Evolutionary conservation across 495 filamentous ascomycete genomes (phyloP), one percentile per base, ranked within the genome.

Genomic region (Bacidia gigantensis): DNA sequence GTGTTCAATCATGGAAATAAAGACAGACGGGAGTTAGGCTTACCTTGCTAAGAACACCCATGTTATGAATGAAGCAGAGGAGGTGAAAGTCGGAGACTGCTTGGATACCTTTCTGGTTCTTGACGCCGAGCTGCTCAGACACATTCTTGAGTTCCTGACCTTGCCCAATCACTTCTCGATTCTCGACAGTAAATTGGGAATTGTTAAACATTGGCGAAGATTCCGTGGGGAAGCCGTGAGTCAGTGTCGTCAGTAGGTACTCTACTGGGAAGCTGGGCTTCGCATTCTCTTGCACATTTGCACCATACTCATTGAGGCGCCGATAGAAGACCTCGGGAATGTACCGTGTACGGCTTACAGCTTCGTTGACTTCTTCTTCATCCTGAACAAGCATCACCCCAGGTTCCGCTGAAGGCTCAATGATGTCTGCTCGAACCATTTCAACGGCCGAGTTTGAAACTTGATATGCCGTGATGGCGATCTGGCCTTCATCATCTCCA

Each of bases 261-360:
- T 97, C 93, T 26, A 95, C 90, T 0, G 92, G 92, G 64, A 99
- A 99, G 44, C 82, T 78, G 2, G 93, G 92, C 61, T 95, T 96
- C 24, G 93, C 92, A 61, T 95, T 97, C 61, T 97, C 86, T 64
- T 95, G 93, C 1, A 97, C 92, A 60, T 85, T 94, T 50, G 82
- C 85, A 5, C 93, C 93, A 60, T 99, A 94, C 63, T 97, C 89
- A 64, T 99, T 97, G 61, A 95, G 89, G 51, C 81, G 77, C 44
- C 92, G 81, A 67, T 89, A 99, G 69, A 97, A 97, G 14, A 99
- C 92, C 57, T 99, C 92, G 2, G 93, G 92, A 40, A 97, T 94
- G 61, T 99, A 99, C 45, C 89, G 76, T 23, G 82, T 82, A 51
- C 77, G 80, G 65, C 77, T 85, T n/a, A 67, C 69, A 24, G 67